phyloP scores from a whole-genome alignment of 768 basidiomycete species.

The Albatrellus ellisii region DNA sequence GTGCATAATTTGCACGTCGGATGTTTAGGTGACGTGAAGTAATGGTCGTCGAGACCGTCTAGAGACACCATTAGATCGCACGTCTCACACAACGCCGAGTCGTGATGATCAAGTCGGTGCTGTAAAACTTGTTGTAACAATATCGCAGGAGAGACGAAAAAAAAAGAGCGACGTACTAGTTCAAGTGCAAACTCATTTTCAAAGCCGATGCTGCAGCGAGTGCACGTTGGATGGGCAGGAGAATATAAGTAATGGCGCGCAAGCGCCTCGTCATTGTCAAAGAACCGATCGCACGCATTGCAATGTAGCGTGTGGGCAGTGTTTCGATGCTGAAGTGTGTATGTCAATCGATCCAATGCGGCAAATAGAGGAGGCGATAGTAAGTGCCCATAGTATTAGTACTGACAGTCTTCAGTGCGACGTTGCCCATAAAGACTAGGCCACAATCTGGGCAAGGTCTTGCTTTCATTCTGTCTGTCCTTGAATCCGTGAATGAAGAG shows the following conservation, averaged over 20 bases:
- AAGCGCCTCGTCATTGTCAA: background rate
- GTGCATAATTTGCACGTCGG: background rate
- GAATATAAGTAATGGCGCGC: background rate
- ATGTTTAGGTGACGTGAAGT: background rate
- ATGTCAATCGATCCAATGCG: background rate
- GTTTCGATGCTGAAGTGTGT: background rate
- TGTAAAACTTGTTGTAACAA: background rate
- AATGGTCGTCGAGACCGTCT: background rate
- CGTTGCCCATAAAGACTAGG: background rate
- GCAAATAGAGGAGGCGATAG: background rate
- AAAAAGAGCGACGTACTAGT: background rate
- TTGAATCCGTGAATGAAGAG: too few relatives aligned
- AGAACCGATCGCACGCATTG: background rate
- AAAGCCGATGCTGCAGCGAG: background rate
- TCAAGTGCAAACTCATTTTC: background rate
- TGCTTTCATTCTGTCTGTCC: too few relatives aligned
- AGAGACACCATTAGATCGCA: background rate
- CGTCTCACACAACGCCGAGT: background rate
- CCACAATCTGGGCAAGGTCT: background rate
- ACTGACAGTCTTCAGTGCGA: background rate
- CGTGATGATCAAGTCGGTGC: background rate
- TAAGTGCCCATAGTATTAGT: background rate
- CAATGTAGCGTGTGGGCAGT: background rate
- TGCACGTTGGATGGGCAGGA: background rate
- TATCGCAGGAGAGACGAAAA: background rate